phyloP scores from a whole-genome alignment of 179 eudicot species.

The Heliamphora pulchella region DNA sequence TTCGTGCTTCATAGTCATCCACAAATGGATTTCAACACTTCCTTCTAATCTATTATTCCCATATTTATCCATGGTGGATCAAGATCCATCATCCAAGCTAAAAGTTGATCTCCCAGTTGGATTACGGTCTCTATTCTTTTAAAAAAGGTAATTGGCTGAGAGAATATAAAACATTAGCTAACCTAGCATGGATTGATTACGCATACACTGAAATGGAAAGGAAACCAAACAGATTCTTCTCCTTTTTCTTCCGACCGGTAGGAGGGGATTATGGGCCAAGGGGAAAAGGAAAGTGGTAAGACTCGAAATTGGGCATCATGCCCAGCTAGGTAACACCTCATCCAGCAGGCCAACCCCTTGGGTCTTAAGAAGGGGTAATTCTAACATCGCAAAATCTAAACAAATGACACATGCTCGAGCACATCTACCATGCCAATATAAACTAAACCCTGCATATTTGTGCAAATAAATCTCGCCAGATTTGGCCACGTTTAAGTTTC shows the following conservation, averaged over 20 bases:
- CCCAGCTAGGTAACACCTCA: too few relatives aligned
- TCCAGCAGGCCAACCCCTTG: too few relatives aligned
- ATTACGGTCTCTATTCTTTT: background rate
- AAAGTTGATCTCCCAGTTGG: background rate
- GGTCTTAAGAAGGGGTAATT: background rate
- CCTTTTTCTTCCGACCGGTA: too few relatives aligned
- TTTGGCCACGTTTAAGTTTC: background rate
- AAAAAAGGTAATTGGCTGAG: background rate
- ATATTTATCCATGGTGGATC: too few relatives aligned
- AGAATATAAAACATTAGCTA: background rate
- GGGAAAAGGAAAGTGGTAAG: too few relatives aligned
- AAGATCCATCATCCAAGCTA: too few relatives aligned
- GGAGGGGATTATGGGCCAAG: too few relatives aligned
- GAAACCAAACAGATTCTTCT: background rate
- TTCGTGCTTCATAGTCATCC: background rate
- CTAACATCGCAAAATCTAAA: background rate
- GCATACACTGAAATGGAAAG: background rate
- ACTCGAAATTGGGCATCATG: too few relatives aligned
- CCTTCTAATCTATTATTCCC: background rate
- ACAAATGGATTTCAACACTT: background rate
- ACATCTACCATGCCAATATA: background rate
- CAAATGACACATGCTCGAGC: background rate
- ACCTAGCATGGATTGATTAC: background rate
- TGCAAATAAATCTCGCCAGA: background rate
- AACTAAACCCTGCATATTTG: background rate